These are phyloP conservation scores for Rutstroemia sp. DNA, from an alignment of 2,329 filamentous ascomycete genomes.

Conservation along the genomic window DNA sequence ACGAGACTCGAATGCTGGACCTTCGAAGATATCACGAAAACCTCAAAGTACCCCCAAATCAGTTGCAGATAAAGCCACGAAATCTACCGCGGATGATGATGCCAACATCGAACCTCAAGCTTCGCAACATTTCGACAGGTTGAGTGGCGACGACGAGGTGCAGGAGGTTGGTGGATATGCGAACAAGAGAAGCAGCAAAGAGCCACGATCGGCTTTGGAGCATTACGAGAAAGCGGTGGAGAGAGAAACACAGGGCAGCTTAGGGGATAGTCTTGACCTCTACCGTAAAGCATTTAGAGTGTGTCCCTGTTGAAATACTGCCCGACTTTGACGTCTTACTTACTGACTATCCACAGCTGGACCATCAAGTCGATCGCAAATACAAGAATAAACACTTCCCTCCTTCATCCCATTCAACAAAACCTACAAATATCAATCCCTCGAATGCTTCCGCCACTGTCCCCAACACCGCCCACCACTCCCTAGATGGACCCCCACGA, in stretches of 20 bases:
- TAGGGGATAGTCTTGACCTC: constrained; percentile 80
- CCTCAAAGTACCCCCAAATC: constrained; percentile 15
- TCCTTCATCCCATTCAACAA: constrained; percentile 45
- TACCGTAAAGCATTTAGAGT: constrained; percentile 90
- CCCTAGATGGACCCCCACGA: constrained; percentile 46
- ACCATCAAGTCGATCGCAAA: constrained; percentile 71
- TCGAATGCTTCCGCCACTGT: constrained; percentile 45
- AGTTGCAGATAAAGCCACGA: constrained; percentile 9
- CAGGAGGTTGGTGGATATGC: constrained; percentile 6
- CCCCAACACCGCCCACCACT: constrained; percentile 47
- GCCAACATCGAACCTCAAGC: constrained; percentile 11
- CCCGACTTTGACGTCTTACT: background rate
- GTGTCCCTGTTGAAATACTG: constrained; percentile 23
- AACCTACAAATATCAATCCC: constrained; percentile 27
- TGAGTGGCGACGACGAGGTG: background rate
- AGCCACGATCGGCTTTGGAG: constrained; percentile 74
- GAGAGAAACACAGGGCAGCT: constrained; percentile 73
- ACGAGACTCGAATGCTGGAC: constrained; percentile 3
- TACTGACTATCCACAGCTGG: constrained; percentile 50
- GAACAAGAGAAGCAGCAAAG: constrained; percentile 25
- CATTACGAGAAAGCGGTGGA: constrained; percentile 90
- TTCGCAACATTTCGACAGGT: constrained; percentile 10
- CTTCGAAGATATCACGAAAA: constrained; percentile 16
- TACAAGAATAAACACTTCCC: constrained; percentile 94
- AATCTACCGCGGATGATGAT: constrained; percentile 12